Evolutionary conservation across 2,329 filamentous ascomycete species (phyloP).

Genomic region (Penicillium rolfsii): DNA sequence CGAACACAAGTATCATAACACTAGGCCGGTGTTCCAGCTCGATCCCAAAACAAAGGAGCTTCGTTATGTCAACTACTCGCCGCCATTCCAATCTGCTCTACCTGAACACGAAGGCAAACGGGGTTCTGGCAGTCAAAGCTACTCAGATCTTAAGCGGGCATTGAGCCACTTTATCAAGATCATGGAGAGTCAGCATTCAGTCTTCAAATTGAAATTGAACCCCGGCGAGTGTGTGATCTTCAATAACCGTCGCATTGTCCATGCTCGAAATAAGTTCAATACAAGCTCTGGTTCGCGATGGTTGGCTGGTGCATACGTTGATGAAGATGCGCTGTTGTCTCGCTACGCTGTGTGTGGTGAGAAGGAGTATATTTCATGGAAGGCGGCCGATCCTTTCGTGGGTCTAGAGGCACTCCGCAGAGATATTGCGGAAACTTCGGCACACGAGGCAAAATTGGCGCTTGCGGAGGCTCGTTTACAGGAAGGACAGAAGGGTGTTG

Average conservation of each 20-base stretch:
- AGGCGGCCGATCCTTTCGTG: conserved; percentile 7
- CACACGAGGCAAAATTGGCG: background rate
- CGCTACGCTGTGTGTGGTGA: conserved; percentile 48
- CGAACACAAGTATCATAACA: conserved; percentile 64
- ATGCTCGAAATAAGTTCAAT: conserved; percentile 79
- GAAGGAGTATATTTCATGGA: conserved; percentile 21
- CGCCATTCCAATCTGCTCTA: conserved; percentile 73
- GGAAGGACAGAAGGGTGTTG: background rate
- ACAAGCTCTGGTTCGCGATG: conserved; percentile 67
- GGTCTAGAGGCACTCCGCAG: background rate
- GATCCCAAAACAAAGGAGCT: conserved; percentile 33
- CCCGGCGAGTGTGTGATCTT: conserved; percentile 93
- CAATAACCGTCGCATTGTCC: conserved; percentile 81
- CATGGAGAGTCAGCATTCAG: conserved; percentile 59
- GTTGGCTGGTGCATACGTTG: conserved; percentile 84
- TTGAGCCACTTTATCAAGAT: conserved; percentile 61
- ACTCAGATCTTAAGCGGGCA: conserved; percentile 35
- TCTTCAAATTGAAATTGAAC: conserved; percentile 72
- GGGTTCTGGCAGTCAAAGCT: background rate
- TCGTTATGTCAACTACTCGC: conserved; percentile 68
- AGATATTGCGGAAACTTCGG: conserved; percentile 5
- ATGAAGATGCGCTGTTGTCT: conserved; percentile 63
- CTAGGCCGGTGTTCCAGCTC: conserved; percentile 59
- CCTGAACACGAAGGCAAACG: conserved; percentile 18
- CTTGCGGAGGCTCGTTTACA: conserved; percentile 4